Evolutionary conservation across 805 yeast genomes (phyloP), one percentile per base, ranked within the genome.

Genomic region (Candida ipomoeae): DNA sequence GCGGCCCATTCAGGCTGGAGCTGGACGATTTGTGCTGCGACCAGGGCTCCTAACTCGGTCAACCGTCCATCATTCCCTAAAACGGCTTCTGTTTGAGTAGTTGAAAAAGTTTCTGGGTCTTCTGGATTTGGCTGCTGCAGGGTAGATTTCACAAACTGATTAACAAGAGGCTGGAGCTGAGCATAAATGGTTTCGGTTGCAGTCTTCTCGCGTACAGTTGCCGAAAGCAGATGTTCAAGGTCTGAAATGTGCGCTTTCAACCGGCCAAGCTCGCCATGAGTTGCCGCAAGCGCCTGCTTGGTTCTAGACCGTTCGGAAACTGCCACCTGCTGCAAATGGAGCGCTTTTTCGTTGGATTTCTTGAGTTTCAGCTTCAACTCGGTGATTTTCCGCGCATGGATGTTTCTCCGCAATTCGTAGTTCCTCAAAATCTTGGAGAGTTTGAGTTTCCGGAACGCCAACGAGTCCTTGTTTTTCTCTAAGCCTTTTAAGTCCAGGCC

Each of bases 1-100:
- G 53, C 54, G 37, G 60, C 61, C 78, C 77, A 73, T 4, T 63
- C 61, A 10, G 76, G 76, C 40, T 53, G 55, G n/a, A 68, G 48
- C 23, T 52, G 51, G 40, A 59, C 59, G 3, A 73, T 56, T 34
- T 61, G 57, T 15, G 55, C 49, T 7, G 70, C 45, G 0, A 62
- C 45, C 8, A 68, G 74, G n/a, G 58, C 42, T 2, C 68, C 67
- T 7, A 54, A 55, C 21, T 55, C 56, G 20, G 62, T 61, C 18
- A 73, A 50, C 1, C 60, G 48, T 11, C 69, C 70, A 44, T 71
- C 74, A 4, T 8, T 35, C 66, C 67, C 35, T 61, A 63, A 52
- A 70, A 70, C 8, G 29, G 29, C 29, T 8, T 26, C 29, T 26
- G 29, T 8, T 2, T 26, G 29, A 8, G 29, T 26, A 8, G 11